Conservation (phyloP, 148 eudicot species). For the Dysphania ambrosioides region DNA sequence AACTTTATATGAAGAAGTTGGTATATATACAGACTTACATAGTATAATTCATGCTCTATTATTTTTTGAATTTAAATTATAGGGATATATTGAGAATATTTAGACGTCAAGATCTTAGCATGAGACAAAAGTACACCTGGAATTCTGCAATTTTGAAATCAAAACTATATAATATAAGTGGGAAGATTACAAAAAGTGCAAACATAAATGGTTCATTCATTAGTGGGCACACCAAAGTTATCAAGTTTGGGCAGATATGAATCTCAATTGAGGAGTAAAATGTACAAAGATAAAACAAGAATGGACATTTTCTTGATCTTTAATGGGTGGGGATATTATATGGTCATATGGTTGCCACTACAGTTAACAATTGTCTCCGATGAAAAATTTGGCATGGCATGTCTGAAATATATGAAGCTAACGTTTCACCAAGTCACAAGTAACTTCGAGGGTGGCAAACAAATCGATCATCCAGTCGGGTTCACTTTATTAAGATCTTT, state of each 20-base stretch:
- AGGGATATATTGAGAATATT: not conserved
- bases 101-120: not conserved
- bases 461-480: no score
- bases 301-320: not conserved
- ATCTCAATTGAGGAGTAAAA: not conserved
- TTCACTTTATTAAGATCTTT: no score
- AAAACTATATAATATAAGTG: no score
- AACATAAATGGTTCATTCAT: not conserved
- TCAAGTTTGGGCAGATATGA: not conserved
- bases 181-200: not conserved
- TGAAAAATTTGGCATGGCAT: not conserved
- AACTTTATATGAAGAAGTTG: not conserved
- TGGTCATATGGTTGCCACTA: not conserved
- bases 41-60: not conserved
- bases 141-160: constrained; percentile 5
- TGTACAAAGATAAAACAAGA: constrained; percentile 13
- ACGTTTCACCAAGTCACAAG: not conserved
- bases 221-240: constrained; percentile 18
- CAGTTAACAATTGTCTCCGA: not conserved
- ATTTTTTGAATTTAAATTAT: not conserved
- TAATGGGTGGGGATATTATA: not conserved
- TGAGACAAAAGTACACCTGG: constrained; percentile 16
- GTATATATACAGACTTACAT: not conserved
- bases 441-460: no score
- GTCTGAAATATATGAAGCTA: not conserved